Evolutionary conservation across 2,329 filamentous ascomycete genomes (phyloP).

Genomic region (Cryphonectria naterciae): DNA sequence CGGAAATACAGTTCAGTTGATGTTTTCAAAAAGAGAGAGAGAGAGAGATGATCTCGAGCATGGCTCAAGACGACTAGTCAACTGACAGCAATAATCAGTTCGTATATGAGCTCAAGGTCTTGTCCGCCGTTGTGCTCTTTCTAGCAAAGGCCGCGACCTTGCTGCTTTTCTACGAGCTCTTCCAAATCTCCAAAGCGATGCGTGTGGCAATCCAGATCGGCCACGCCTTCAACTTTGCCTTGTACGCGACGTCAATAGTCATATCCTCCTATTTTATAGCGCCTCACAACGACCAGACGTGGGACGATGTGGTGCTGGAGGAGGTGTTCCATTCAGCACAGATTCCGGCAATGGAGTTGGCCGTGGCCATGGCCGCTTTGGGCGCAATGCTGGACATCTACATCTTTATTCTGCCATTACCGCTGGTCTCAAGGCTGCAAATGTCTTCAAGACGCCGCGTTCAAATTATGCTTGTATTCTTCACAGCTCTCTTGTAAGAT

Average conservation of each 20-base stretch:
- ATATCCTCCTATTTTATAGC: background rate
- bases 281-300: background rate
- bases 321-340: background rate
- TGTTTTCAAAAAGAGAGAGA: too few species aligned
- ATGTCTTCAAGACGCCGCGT: background rate
- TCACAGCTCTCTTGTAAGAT: background rate
- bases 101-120: background rate
- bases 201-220: background rate
- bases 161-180: background rate
- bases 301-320: background rate
- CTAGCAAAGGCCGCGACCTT: background rate
- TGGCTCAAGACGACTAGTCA: background rate
- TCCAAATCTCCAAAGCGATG: background rate
- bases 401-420: background rate
- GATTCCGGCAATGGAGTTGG: background rate
- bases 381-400: background rate
- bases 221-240: background rate
- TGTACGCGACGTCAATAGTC: background rate
- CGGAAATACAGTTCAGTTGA: too few species aligned
- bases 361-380: background rate
- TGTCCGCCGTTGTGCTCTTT: background rate
- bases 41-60: background rate
- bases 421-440: background rate
- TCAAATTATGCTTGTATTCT: background rate
- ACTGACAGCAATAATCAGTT: too few species aligned